These are phyloP conservation scores for Hortiboletus campestris DNA, from an alignment of 768 basidiomycete species.

Conservation along the genomic window DNA sequence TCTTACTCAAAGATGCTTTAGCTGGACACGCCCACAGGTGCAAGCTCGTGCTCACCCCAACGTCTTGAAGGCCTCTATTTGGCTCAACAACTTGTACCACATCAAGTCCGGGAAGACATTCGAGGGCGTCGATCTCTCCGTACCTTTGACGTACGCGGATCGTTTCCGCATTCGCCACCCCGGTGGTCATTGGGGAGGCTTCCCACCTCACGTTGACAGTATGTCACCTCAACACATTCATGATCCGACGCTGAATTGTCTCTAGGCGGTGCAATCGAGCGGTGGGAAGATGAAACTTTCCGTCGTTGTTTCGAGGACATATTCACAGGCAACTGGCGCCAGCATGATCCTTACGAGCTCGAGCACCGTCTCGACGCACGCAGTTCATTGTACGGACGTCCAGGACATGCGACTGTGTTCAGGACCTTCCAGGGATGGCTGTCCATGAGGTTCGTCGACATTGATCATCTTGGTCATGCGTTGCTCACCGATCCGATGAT, in stretches of 20 bases:
- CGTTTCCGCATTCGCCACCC: constrained; percentile 72
- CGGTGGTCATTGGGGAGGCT: constrained; percentile 52
- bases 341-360: constrained; percentile 67
- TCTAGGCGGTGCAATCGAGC: constrained; percentile 68
- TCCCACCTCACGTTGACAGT: constrained; percentile 55
- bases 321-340: constrained; percentile 57
- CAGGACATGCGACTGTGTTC: constrained; percentile 52
- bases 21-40: constrained; percentile 58
- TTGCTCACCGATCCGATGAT: neutral
- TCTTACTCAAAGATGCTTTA: constrained; percentile 11
- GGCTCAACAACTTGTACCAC: constrained; percentile 67
- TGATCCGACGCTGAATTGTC: neutral
- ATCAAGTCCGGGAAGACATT: constrained; percentile 34
- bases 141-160: constrained; percentile 70
- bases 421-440: constrained; percentile 80
- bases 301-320: constrained; percentile 61
- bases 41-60: constrained; percentile 68
- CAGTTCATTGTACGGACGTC: constrained; percentile 60
- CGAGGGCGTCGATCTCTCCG: constrained; percentile 57
- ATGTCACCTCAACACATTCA: constrained; percentile 28
- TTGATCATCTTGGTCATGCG: neutral
- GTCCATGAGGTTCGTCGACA: constrained; percentile 51
- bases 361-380: constrained; percentile 57
- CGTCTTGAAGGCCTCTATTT: constrained; percentile 52
- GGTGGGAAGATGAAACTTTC: constrained; percentile 66